Conservation (phyloP, 495 filamentous ascomycete genomes). For the Lophiotrema nucula region DNA sequence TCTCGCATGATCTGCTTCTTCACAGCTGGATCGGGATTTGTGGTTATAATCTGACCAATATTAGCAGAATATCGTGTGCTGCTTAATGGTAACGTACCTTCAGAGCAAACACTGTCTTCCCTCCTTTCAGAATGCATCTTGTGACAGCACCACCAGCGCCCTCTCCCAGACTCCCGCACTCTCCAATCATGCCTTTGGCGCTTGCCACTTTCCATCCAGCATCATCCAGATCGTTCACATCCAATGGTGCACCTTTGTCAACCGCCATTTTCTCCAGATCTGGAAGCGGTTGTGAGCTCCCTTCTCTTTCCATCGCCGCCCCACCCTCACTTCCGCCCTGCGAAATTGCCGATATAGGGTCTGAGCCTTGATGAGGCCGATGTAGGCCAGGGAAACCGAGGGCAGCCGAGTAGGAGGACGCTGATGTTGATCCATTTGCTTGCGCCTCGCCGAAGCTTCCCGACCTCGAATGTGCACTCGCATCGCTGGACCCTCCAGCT, state of each 20-base stretch:
- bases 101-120: slow-evolving; percentile 91
- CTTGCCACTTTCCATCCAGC: slow-evolving; percentile 92
- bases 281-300: slow-evolving; percentile 62
- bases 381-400: slow-evolving; percentile 63
- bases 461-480: slow-evolving; percentile 71
- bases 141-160: slow-evolving; percentile 96
- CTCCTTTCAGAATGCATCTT: slow-evolving; percentile 79
- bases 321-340: slow-evolving; percentile 55
- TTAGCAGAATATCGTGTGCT: slow-evolving; percentile 19
- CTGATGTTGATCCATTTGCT: slow-evolving; percentile 72
- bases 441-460: slow-evolving; percentile 72
- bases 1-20: slow-evolving; percentile 97
- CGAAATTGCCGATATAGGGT: slow-evolving; percentile 84
- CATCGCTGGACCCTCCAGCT: slow-evolving; percentile 64
- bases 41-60: slow-evolving; percentile 79
- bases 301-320: slow-evolving; percentile 71
- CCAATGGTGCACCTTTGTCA: slow-evolving; percentile 75
- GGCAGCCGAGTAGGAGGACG: slow-evolving; percentile 71
- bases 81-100: slow-evolving; percentile 63
- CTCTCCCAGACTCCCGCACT: slow-evolving; percentile 88
- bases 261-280: slow-evolving; percentile 71
- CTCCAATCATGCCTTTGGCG: slow-evolving; percentile 78
- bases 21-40: slow-evolving; percentile 93
- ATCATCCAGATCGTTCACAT: slow-evolving; percentile 93
- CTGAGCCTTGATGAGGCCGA: slow-evolving; percentile 64